Conservation (phyloP, 257 asterid species). For the Avicennia marina region DNA sequence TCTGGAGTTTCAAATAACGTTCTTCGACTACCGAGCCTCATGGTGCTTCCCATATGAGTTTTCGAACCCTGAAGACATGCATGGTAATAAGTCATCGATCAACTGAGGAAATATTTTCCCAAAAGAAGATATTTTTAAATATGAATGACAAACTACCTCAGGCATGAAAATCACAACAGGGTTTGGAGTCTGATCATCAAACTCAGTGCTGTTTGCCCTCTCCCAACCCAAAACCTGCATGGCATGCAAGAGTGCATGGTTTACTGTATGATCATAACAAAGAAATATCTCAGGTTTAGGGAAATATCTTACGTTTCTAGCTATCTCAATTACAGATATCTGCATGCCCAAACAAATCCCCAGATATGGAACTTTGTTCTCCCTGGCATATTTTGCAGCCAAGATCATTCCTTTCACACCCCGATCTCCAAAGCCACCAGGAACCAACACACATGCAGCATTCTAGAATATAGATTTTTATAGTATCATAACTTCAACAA, state of each 20-base stretch:
- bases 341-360: conserved; percentile 99
- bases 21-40: conserved; percentile 95
- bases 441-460: conserved; percentile 90
- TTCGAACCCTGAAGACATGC: conserved; percentile 58
- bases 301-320: conserved; percentile 69
- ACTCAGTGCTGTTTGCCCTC: conserved; percentile 82
- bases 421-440: conserved; percentile 99
- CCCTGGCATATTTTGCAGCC: conserved; percentile 98
- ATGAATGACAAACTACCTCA: conserved; percentile 86
- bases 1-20: conserved; percentile 77
- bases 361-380: conserved; percentile 73
- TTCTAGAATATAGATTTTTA: conserved; percentile 37
- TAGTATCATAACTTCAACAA: neutral
- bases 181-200: conserved; percentile 57
- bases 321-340: conserved; percentile 88
- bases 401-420: conserved; percentile 93
- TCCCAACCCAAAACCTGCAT: conserved; percentile 66
- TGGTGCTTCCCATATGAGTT: conserved; percentile 98
- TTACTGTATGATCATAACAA: no score
- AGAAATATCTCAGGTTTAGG: neutral
- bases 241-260: conserved; percentile 3
- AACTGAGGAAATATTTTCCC: no score
- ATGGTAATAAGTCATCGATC: no score
- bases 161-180: conserved; percentile 98
- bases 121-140: no score